These are phyloP conservation scores for Fusarium illudens DNA, from an alignment of 2,329 filamentous ascomycete genomes.

Conservation along the genomic window DNA sequence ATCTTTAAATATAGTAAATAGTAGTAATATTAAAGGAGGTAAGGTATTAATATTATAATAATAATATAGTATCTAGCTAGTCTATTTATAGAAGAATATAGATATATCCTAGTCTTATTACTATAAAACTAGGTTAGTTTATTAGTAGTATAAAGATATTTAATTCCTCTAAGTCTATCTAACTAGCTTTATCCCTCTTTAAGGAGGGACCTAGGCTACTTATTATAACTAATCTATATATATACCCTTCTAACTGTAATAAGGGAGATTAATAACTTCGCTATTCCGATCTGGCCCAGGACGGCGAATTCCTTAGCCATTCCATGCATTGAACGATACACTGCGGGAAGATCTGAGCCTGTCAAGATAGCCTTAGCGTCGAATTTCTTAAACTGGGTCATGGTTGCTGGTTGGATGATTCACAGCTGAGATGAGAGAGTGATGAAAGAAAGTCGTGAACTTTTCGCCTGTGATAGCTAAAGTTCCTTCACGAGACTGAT, in stretches of 20 bases:
- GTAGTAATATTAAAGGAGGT: too few species aligned
- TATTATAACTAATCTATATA: too few species aligned
- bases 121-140: too few species aligned
- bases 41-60: too few species aligned
- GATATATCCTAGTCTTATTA: too few species aligned
- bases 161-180: neutral
- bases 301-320: slow-evolving; percentile 33
- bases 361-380: slow-evolving; percentile 13
- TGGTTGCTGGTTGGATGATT: neutral
- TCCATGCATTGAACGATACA: slow-evolving; percentile 14
- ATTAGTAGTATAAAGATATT: too few species aligned
- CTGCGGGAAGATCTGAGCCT: slow-evolving; percentile 2
- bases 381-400: slow-evolving; percentile 14
- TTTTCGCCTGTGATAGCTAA: neutral
- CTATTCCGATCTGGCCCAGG: slow-evolving; percentile 22
- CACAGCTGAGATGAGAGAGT: neutral
- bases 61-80: too few species aligned
- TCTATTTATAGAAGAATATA: too few species aligned
- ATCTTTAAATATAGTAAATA: too few species aligned
- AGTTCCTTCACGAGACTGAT: neutral
- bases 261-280: slow-evolving; percentile 17
- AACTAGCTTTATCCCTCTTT: too few species aligned
- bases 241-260: too few species aligned
- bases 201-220: too few species aligned
- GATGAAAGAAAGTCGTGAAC: neutral